These are phyloP conservation scores for Chlorella variabilis DNA, from an alignment of 163 green algal genomes.

Conservation along the genomic window DNA sequence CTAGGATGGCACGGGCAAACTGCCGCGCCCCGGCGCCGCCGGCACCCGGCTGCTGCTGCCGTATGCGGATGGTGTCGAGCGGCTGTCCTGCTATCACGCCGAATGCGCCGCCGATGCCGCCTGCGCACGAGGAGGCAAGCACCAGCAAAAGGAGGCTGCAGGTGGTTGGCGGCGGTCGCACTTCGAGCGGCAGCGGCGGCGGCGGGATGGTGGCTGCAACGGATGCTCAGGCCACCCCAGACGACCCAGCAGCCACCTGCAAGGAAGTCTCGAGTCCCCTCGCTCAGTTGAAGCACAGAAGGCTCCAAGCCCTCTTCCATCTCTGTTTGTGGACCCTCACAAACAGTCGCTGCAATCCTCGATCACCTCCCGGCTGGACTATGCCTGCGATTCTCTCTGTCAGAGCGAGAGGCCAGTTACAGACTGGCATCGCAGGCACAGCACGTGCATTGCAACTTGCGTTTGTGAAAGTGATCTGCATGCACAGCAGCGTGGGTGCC, in stretches of 20 bases:
- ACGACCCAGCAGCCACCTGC: no score
- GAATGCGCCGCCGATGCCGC: conserved; percentile 58
- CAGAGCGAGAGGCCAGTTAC: no score
- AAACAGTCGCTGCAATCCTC: not conserved
- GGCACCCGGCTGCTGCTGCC: conserved; percentile 55
- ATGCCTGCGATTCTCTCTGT: no score
- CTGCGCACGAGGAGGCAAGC: conserved; percentile 22
- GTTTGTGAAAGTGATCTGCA: no score
- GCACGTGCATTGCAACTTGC: not conserved
- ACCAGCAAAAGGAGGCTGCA: no score
- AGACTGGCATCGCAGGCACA: not conserved
- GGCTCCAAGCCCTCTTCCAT: conserved; percentile 36
- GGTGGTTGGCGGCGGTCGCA: no score
- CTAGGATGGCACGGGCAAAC: conserved; percentile 40
- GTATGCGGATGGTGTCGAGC: conserved; percentile 65
- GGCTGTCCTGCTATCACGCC: conserved; percentile 69
- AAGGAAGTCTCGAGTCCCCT: conserved; percentile 18
- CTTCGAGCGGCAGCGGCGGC: not conserved
- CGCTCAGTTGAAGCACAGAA: conserved; percentile 7
- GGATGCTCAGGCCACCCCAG: no score
- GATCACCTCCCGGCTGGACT: no score
- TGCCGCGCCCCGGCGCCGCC: not conserved
- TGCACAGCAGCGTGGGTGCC: no score
- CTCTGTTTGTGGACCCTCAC: not conserved
- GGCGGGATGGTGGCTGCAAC: no score